Conservation (phyloP, 306 rosid species). For the Geum urbanum region DNA sequence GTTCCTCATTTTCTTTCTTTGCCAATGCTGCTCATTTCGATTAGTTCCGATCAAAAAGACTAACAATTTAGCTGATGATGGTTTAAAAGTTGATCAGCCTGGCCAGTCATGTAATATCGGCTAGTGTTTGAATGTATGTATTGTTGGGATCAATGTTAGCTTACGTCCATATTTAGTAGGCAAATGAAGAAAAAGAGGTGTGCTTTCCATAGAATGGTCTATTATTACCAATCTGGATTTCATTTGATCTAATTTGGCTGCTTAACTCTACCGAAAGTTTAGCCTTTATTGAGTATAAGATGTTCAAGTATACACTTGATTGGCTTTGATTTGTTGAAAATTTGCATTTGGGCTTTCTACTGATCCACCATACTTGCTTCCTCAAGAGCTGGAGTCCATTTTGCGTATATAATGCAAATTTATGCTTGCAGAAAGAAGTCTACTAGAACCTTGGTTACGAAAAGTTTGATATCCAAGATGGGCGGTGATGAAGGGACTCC, state of each 20-base stretch:
- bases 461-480: conserved; percentile 46
- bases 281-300: too few species aligned
- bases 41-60: background rate
- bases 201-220: too few species aligned
- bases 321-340: too few species aligned
- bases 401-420: conserved; percentile 4
- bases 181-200: background rate
- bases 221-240: background rate
- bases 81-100: background rate
- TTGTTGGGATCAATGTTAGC: background rate
- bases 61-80: background rate
- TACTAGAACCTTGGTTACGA: conserved; percentile 29
- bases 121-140: too few species aligned
- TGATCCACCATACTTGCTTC: too few species aligned
- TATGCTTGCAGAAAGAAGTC: conserved; percentile 42
- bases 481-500: conserved; percentile 33
- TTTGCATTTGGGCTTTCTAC: too few species aligned
- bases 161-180: too few species aligned
- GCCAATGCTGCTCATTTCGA: background rate
- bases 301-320: too few species aligned
- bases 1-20: background rate
- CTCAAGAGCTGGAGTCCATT: background rate
- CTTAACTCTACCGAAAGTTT: too few species aligned
- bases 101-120: too few species aligned
- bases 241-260: background rate